Conservation (phyloP, 768 basidiomycete genomes). For the Heimioporus sp. region DNA sequence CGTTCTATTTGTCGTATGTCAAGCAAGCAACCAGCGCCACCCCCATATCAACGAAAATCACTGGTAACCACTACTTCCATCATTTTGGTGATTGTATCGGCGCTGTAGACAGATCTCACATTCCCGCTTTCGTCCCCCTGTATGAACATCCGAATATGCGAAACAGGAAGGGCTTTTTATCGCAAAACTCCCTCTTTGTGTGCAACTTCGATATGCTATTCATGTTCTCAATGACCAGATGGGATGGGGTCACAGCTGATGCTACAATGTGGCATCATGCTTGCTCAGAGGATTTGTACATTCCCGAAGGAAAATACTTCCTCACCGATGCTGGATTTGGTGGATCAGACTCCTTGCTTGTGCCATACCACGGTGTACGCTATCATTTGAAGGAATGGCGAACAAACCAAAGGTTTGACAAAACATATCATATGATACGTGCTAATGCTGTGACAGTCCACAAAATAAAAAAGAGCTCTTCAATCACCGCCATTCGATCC, state of each 20-base stretch:
- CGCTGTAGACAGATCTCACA: not conserved
- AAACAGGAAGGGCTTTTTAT: conserved; percentile 13
- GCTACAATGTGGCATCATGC: conserved; percentile 9
- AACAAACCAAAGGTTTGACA: not conserved
- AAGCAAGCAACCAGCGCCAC: not conserved
- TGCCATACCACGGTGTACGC: conserved; percentile 36
- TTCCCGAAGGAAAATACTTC: conserved; percentile 1
- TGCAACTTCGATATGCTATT: conserved; percentile 17
- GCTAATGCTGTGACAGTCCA: not conserved
- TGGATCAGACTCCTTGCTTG: conserved; percentile 25
- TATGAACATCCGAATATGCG: conserved; percentile 5
- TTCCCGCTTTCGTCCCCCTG: not conserved
- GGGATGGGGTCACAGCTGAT: conserved; percentile 16
- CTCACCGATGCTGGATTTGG: conserved; percentile 10
- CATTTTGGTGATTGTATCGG: conserved; percentile 7
- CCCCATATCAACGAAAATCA: not conserved
- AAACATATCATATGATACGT: too few relatives aligned
- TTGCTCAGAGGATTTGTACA: not conserved
- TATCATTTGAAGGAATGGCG: conserved; percentile 41
- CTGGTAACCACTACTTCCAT: not conserved
- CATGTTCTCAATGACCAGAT: conserved; percentile 12
- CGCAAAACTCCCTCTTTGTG: conserved; percentile 18
- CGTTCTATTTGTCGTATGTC: conserved; percentile 4
- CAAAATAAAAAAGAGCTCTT: not conserved
- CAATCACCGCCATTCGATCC: not conserved